These are phyloP conservation scores for Termitomyces sp. DNA, from an alignment of 768 basidiomycete species.

Conservation along the genomic window DNA sequence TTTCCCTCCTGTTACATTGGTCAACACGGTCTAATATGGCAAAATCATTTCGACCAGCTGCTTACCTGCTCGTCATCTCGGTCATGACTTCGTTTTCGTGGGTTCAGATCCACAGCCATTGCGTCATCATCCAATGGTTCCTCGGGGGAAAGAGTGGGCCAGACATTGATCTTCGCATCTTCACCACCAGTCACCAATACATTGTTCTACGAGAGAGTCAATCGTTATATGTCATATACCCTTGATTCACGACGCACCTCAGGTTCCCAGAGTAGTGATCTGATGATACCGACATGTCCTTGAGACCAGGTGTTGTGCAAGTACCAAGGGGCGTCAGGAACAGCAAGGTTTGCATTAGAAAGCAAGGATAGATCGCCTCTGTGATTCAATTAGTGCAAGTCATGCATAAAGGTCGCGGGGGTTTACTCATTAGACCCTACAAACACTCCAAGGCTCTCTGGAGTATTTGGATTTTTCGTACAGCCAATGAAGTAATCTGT, in stretches of 20 bases:
- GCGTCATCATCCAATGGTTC: slow-evolving; percentile 7
- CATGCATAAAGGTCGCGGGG: not conserved
- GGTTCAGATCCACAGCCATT: slow-evolving; percentile 23
- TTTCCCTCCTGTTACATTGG: slow-evolving; percentile 12
- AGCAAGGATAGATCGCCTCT: slow-evolving; percentile 59
- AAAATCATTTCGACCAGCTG: not conserved
- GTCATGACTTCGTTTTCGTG: slow-evolving; percentile 18
- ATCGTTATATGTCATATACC: not conserved
- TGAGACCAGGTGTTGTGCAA: slow-evolving; percentile 48
- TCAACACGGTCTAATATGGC: not conserved
- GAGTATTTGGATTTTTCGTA: slow-evolving; percentile 25
- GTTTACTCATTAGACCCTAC: slow-evolving; percentile 72
- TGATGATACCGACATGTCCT: slow-evolving; percentile 53
- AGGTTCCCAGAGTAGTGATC: slow-evolving; percentile 53
- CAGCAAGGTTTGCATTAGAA: slow-evolving; percentile 35
- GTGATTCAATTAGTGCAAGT: not conserved
- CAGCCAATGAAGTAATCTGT: slow-evolving; percentile 72
- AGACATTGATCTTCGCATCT: slow-evolving; percentile 41
- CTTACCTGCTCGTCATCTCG: slow-evolving; percentile 19
- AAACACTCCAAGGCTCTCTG: slow-evolving; percentile 46
- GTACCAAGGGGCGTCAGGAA: slow-evolving; percentile 37
- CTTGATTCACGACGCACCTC: slow-evolving; percentile 25
- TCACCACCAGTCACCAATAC: slow-evolving; percentile 46
- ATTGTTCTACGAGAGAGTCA: slow-evolving; percentile 23
- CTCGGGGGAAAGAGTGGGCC: slow-evolving; percentile 21